Evolutionary conservation across 352 stramenopile genomes (phyloP).

Genomic region (Phytophthora sansomeana): DNA sequence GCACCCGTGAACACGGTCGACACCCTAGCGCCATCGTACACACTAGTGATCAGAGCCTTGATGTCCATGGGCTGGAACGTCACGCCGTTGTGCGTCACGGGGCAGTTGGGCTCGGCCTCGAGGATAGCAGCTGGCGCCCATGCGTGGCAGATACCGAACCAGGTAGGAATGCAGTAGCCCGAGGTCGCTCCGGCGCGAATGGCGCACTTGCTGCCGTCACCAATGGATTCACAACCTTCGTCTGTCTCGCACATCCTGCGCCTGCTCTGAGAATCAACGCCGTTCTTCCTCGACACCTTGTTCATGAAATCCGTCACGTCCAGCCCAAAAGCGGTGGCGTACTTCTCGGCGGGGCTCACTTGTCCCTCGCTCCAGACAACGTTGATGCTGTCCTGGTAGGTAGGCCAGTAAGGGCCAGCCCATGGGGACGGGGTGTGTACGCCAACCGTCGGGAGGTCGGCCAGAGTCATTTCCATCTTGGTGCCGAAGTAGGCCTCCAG

Average conservation of each 20-base stretch:
- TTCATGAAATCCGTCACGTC: conserved; percentile 45
- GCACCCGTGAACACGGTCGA: conserved; percentile 47
- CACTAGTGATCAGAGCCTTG: conserved; percentile 47
- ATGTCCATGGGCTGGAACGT: conserved; percentile 51
- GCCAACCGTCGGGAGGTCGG: conserved; percentile 28
- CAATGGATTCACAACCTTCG: conserved; percentile 31
- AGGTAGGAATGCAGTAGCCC: conserved; percentile 51
- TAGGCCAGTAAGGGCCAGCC: conserved; percentile 67
- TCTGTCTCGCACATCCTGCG: conserved; percentile 36
- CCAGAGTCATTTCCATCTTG: conserved; percentile 35
- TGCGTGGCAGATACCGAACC: conserved; percentile 55
- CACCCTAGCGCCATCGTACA: conserved; percentile 46
- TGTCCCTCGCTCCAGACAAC: conserved; percentile 35
- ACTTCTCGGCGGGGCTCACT: conserved; percentile 49
- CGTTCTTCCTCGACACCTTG: conserved; percentile 33
- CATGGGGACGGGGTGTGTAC: conserved; percentile 38
- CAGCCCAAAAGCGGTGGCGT: conserved; percentile 43
- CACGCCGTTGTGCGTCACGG: conserved; percentile 47
- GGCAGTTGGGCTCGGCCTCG: conserved; percentile 40
- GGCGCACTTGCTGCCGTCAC: conserved; percentile 38
- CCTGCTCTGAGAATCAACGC: conserved; percentile 38
- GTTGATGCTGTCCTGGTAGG: conserved; percentile 77
- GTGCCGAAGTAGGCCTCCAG: conserved; percentile 35
- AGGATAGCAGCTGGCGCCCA: conserved; percentile 45
- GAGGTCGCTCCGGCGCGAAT: conserved; percentile 36